Base-by-base conservation (phyloP, 1,284 basidiomycete genomes). In the Trichosporon sp. region DNA sequence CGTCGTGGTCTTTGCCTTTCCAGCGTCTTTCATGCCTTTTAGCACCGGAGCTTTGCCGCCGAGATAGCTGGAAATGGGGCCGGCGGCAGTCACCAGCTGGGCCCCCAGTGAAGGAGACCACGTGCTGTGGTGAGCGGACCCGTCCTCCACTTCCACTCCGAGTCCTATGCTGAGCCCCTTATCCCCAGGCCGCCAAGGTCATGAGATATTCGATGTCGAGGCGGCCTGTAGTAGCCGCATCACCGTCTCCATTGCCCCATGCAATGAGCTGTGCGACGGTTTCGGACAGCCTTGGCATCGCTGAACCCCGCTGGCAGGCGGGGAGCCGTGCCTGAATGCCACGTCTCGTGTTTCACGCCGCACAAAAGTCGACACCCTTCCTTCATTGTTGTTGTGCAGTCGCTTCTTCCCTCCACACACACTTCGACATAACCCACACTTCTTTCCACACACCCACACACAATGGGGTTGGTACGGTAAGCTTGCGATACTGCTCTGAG, bases 391-490 rank as follows among this genome's bases (percentile, higher is more conserved):
- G 51, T 61, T 61, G 32, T 59, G 8, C 4, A 10, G 11, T 16
- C 31, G 2, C 14, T 16, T 35, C 11, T 31, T 63, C 14, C 16
- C 31, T 35, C 59, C 32, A 35, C 59, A 63, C 26, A 61, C 31
- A 10, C 31, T 32, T 14, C 8, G 31, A 40, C 38, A 40, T 10
- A 40, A 12, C 38, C 32, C 31, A 63, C 59, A 2, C 32, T n/a
- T 14, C 31, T n/a, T 63, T n/a, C 1, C 16, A 35, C 59, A 63
- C 51, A 21, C 14, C 8, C 65, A 63, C 14, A 68, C 54, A 68
- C 54, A 16, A 71, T 72, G 71, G 68, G 64, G 10, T 56, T 72
- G 7, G 35, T 72, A 69, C 56, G 71, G 71, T 72, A 32, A 43
- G 71, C 31, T 19, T 26, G 26, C 26, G 26, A 26, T 26, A 26